Conservation (phyloP, 164 flowering plant genomes). For the Nymphaea thermarum region DNA sequence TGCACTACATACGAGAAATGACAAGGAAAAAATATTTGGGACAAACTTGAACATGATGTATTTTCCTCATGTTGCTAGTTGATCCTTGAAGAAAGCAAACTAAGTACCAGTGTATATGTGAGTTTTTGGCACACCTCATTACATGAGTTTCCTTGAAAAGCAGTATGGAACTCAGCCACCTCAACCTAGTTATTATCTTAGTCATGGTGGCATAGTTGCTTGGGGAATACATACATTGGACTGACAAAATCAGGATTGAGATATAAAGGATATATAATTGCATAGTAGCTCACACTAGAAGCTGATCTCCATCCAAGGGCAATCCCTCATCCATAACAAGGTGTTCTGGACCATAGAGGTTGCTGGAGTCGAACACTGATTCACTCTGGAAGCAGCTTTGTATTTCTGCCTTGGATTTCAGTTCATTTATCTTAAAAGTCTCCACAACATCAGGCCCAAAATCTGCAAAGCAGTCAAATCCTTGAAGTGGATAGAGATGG, state of each 20-base stretch:
- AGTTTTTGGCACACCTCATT: neutral
- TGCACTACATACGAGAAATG: no score
- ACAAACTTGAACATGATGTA: no score
- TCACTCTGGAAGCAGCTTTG: neutral
- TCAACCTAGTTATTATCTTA: neutral
- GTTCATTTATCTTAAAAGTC: neutral
- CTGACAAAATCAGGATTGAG: neutral
- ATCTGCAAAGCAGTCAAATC: constrained; percentile 16
- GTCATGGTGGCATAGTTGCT: neutral
- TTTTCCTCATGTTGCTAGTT: neutral
- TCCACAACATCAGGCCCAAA: neutral
- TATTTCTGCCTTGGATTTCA: neutral
- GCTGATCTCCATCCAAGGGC: neutral
- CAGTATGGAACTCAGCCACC: neutral
- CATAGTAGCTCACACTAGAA: neutral
- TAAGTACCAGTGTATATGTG: neutral
- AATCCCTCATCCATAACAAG: neutral
- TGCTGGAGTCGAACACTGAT: neutral
- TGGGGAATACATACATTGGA: neutral
- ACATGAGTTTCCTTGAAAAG: neutral
- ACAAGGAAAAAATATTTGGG: no score
- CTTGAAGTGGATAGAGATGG: constrained; percentile 27
- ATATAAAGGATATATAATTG: neutral
- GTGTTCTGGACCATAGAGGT: neutral
- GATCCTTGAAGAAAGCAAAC: neutral